Evolutionary conservation across 768 basidiomycete species (phyloP).

Genomic region (Amanita subjunquillea): DNA sequence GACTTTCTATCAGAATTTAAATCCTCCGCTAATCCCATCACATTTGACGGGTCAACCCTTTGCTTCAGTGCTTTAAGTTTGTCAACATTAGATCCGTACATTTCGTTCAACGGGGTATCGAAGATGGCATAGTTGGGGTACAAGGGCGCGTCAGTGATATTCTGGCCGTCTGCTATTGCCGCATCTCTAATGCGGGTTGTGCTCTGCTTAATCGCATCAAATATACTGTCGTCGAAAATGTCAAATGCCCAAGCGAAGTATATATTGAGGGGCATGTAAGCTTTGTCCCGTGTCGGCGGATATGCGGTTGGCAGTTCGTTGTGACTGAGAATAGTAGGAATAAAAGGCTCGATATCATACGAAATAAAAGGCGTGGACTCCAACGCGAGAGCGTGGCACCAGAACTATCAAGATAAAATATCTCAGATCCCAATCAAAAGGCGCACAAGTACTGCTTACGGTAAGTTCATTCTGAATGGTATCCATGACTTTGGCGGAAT

Average conservation of each 20-base stretch:
- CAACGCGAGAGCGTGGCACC: neutral
- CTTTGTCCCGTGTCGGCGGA: conserved; percentile 22
- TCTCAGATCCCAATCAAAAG: conserved; percentile 11
- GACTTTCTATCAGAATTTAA: conserved; percentile 23
- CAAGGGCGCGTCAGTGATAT: conserved; percentile 18
- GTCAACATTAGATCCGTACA: conserved; percentile 32
- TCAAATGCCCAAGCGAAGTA: conserved; percentile 14
- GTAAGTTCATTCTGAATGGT: conserved; percentile 27
- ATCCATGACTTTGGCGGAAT: conserved; percentile 19
- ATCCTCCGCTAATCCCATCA: conserved; percentile 46
- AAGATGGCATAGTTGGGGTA: conserved; percentile 35
- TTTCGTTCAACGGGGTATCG: conserved; percentile 29
- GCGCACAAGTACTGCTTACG: conserved; percentile 12
- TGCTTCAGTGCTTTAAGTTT: conserved; percentile 23
- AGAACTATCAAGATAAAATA: neutral
- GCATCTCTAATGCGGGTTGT: conserved; percentile 23
- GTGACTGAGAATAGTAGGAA: conserved; percentile 28
- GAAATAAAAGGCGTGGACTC: conserved; percentile 13
- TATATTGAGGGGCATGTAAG: conserved; percentile 18
- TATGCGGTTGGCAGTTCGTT: conserved; percentile 29
- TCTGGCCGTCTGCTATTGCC: conserved; percentile 21
- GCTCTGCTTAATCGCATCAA: conserved; percentile 23
- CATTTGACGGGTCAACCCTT: conserved; percentile 33
- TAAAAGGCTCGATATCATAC: conserved; percentile 35
- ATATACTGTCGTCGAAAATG: conserved; percentile 15